Percentiles rank a stretch among this genome's conserved stretches.
Evolutionary conservation across 129 eudicot genomes (phyloP).

Genomic region (Helianthus tuberosus): DNA sequence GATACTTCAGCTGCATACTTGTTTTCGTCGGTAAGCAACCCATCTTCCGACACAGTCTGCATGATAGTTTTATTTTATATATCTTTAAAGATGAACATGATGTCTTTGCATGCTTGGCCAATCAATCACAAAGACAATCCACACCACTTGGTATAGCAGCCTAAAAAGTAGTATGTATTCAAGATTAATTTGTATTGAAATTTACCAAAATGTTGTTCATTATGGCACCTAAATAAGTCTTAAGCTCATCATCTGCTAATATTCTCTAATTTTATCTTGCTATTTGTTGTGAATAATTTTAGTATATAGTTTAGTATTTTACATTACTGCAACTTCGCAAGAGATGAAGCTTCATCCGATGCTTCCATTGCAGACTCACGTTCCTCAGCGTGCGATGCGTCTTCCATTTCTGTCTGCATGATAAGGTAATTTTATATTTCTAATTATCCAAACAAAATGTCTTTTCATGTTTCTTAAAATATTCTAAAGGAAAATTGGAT

Average conservation of each 20-base stretch:
- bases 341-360: conserved; percentile 71
- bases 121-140: conserved; percentile 23
- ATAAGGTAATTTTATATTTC: conserved; percentile 38
- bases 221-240: conserved; percentile 25
- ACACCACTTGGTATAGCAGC: conserved; percentile 11
- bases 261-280: background rate
- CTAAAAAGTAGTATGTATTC: background rate
- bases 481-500: background rate
- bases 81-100: conserved; percentile 2
- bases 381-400: conserved; percentile 60
- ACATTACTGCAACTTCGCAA: conserved; percentile 48
- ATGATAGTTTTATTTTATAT: conserved; percentile 22
- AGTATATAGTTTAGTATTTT: conserved; percentile 37
- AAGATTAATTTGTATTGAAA: too few relatives aligned
- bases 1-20: conserved; percentile 64
- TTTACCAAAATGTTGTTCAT: conserved; percentile 1
- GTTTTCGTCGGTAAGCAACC: conserved; percentile 59
- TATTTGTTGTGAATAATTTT: conserved; percentile 28
- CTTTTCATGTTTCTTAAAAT: conserved; percentile 26
- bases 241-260: conserved; percentile 19
- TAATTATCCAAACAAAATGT: conserved; percentile 15
- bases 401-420: conserved; percentile 82
- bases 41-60: conserved; percentile 81
- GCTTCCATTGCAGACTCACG: conserved; percentile 74
- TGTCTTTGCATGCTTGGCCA: conserved; percentile 24